Evolutionary conservation across 2,329 filamentous ascomycete species (phyloP), one percentile per base, ranked within the genome.

Genomic region (Venturia nashicola): DNA sequence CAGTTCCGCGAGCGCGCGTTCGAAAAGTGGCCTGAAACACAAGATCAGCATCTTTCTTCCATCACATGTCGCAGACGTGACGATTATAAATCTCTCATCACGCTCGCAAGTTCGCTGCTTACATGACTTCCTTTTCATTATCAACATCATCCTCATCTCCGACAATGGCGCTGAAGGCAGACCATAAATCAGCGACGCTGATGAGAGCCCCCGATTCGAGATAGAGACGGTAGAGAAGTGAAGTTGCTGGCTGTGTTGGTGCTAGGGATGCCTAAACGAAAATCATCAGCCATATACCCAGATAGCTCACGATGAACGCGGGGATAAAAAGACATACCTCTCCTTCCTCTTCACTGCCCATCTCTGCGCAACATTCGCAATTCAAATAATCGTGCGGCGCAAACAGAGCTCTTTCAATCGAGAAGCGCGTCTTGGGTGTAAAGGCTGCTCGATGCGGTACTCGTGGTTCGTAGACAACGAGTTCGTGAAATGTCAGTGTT

Each of bases 1-100:
- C 72, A 99, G 75, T 74, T 99, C 94, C 0, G 93, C 90, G 67
- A 97, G 75, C 5, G 84, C 89, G 66, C 86, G 83, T 74, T 97
- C 97, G 75, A 97, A 99, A 65, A 89, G 77, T 51, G 91, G 85
- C 76, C 77, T 80, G 36, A 34, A 36, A n/a, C 36, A 39, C 1
- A 7, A 7, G 5, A 39, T 39, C 6, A 39, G 36, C 11, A 39
- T 39, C 11, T 2, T 27, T 27, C 27, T 27, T 4, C 27, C 4
- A 27, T 27, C 27, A 2, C 27, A 4, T 27, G 27, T 27, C 27
- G 27, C 27, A 27, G 27, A 4, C 27, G 27, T 27, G 27, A 27
- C 27, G 27, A 27, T 27, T 27, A 27, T 27, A 27, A 27, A 27
- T 27, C 27, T 27, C 27, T 27, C 27, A 27, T 27, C 27, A 27